Conservation (phyloP, 129 eudicot genomes). For the Chrysanthemum makinoi region DNA sequence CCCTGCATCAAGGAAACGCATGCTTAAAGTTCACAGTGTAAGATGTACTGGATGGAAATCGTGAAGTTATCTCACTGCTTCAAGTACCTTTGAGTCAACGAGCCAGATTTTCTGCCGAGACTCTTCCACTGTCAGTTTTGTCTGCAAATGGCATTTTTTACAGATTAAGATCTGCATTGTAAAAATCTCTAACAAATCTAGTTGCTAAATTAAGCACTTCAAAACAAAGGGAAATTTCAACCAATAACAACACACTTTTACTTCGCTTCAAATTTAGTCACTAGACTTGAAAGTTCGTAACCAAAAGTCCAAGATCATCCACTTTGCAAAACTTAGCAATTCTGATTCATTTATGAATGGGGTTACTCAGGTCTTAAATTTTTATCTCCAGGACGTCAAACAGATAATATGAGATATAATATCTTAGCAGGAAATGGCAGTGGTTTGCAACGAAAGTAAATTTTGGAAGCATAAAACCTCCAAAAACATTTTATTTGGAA, state of each 20-base stretch:
- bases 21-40: not conserved
- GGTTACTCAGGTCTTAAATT: not conserved
- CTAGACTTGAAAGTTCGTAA: not conserved
- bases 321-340: not conserved
- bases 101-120: constrained; percentile 92
- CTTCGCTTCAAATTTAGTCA: not conserved
- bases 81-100: constrained; percentile 85
- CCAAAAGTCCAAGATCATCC: constrained; percentile 1
- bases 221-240: not conserved
- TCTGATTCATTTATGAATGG: not conserved
- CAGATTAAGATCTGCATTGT: constrained; percentile 6
- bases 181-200: not conserved
- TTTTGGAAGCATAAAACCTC: not conserved
- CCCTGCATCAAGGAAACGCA: constrained; percentile 46
- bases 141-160: constrained; percentile 36
- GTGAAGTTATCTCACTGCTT: not conserved
- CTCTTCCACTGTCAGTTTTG: constrained; percentile 63
- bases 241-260: not conserved
- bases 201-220: not conserved
- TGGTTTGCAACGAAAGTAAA: not conserved
- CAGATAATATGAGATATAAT: not conserved
- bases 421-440: not conserved
- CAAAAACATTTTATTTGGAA: not conserved
- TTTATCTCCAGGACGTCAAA: not conserved
- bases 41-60: not conserved